phyloP scores from a whole-genome alignment of 768 basidiomycete species.

The Mycena kentingensis region DNA sequence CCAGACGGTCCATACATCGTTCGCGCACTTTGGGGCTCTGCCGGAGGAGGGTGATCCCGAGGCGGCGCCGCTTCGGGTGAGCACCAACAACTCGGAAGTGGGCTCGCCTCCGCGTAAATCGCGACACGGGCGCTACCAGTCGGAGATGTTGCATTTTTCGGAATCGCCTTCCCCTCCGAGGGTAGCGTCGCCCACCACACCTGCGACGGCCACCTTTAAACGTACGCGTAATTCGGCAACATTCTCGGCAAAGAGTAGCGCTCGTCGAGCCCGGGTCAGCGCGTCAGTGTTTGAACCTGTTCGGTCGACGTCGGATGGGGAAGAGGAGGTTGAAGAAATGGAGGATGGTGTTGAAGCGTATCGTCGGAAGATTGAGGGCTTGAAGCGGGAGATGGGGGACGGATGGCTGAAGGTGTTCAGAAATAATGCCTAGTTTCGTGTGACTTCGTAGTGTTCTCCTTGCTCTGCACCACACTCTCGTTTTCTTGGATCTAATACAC shows the following conservation, averaged over 20 bases:
- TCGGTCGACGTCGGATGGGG: conserved; percentile 27
- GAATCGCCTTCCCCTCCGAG: conserved; percentile 16
- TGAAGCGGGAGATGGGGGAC: conserved; percentile 88
- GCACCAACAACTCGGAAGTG: conserved; percentile 14
- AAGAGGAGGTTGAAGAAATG: conserved; percentile 28
- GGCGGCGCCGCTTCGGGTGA: conserved; percentile 11
- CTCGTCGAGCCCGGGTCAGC: conserved; percentile 54
- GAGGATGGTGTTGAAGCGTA: conserved; percentile 68
- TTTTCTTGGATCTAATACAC: conserved; percentile 13
- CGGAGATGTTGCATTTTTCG: conserved; percentile 42
- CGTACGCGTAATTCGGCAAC: conserved; percentile 31
- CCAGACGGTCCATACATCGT: conserved; percentile 9
- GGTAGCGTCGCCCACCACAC: conserved; percentile 14
- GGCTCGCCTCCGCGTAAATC: conserved; percentile 27
- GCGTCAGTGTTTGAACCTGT: conserved; percentile 65
- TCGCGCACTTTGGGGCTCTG: conserved; percentile 22
- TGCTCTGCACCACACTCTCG: conserved; percentile 17
- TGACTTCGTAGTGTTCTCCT: conserved; percentile 9
- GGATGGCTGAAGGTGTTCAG: conserved; percentile 86
- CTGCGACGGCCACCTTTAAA: conserved; percentile 18
- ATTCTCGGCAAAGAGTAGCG: conserved; percentile 42
- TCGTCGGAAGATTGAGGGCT: conserved; percentile 74
- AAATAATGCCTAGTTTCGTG: conserved; percentile 33
- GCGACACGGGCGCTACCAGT: conserved; percentile 54
- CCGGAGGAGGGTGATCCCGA: conserved; percentile 12